Evolutionary conservation across 2,329 filamentous ascomycete species (phyloP), one percentile per base, ranked within the genome.

Genomic region (Clarireedia homoeocarpa): DNA sequence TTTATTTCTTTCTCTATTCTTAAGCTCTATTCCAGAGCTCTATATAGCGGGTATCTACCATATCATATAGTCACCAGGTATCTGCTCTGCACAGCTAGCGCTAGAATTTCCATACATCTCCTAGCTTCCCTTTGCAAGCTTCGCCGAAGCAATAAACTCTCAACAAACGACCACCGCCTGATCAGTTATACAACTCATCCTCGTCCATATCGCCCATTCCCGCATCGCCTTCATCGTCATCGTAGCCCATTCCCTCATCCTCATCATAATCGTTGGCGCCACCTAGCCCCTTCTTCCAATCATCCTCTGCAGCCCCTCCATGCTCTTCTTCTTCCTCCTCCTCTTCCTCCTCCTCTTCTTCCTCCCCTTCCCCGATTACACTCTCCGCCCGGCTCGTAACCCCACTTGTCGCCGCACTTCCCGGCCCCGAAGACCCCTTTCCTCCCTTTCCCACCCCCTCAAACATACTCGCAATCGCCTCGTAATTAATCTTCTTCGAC

Each of bases 401-500:
- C 55, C 68, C 61, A 38, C 67, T 70, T 7, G 71, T 72, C 0
- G 75, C 74, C 12, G 74, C 75, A 24, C 78, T 80, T 0, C 78
- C 79, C 0, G 77, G 74, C 0, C 75, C 76, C 1, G 53, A 56
- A 12, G 10, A 4, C 10, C 39, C 39, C 15, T 20, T 42, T 20
- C 39, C n/a, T 67, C 70, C 36, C 69, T 60, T 74, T 72, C 23
- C 71, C 69, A 62, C 72, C 69, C 62, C 47, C 20, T 53, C 59
- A 7, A 58, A 45, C 48, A 64, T 58, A 39, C 63, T 62, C 15
- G 79, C 73, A 60, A 86, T 79, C 39, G 78, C 80, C 53, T 81
- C 79, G 69, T 89, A 90, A 63, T 90, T 89, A 67, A 91, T 87
- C 66, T 88, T 85, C 70, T 84, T 87, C 60, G 84, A 88, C 71